A percentile compares a stretch with the other conserved stretches of the same genome.
phyloP scores from a whole-genome alignment of 1,284 basidiomycete species.

The Apiotrichum sp. region DNA sequence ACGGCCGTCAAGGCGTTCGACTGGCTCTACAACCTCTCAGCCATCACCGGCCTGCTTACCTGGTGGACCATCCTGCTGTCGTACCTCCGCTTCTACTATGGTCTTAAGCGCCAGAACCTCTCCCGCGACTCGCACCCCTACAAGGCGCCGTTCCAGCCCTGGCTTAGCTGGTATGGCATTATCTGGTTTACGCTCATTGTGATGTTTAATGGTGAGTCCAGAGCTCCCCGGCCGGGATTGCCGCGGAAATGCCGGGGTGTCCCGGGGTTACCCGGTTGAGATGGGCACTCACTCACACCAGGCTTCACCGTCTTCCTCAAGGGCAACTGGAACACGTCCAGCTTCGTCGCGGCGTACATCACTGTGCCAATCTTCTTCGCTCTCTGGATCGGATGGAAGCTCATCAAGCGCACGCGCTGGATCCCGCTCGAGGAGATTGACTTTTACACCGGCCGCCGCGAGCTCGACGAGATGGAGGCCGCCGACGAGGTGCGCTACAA shows the following conservation, averaged over 20 bases:
- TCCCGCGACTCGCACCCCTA: slow-evolving; percentile 55
- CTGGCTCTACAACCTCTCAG: slow-evolving; percentile 62
- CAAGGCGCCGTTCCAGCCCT: slow-evolving; percentile 43
- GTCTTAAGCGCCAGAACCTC: slow-evolving; percentile 56
- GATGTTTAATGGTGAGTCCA: slow-evolving; percentile 20
- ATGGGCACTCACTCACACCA: slow-evolving; percentile 45
- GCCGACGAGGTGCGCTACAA: slow-evolving; percentile 29
- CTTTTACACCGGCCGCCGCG: slow-evolving; percentile 58
- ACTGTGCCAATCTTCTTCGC: slow-evolving; percentile 41
- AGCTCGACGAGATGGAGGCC: slow-evolving; percentile 57
- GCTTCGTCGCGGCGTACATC: slow-evolving; percentile 48
- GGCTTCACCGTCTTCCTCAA: slow-evolving; percentile 56
- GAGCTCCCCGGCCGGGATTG: too few species aligned
- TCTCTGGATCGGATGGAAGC: slow-evolving; percentile 57
- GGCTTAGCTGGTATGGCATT: slow-evolving; percentile 18
- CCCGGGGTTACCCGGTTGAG: too few species aligned
- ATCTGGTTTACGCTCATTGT: slow-evolving; percentile 37
- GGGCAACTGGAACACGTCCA: slow-evolving; percentile 51
- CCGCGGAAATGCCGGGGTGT: too few species aligned
- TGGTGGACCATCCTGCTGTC: slow-evolving; percentile 66
- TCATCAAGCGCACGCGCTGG: slow-evolving; percentile 53
- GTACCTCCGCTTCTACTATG: slow-evolving; percentile 67
- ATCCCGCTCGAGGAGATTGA: slow-evolving; percentile 57
- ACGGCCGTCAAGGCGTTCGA: slow-evolving; percentile 46
- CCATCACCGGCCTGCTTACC: slow-evolving; percentile 62